These are phyloP conservation scores for Isochrysis galbana DNA, from an alignment of 78 protist genomes.

Conservation along the genomic window DNA sequence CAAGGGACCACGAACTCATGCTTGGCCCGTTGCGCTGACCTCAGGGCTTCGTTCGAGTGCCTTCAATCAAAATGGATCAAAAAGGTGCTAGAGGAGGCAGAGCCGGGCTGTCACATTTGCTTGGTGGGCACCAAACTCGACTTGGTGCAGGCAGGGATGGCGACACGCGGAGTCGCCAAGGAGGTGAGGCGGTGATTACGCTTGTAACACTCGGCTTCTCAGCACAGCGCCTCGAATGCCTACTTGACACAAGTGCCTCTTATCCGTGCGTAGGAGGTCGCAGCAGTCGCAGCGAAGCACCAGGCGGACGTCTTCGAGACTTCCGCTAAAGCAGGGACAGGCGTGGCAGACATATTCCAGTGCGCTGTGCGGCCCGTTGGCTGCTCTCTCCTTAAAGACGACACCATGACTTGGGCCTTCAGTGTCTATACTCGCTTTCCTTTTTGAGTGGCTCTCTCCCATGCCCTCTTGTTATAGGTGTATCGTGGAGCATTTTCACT, in stretches of 20 bases:
- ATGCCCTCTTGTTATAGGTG: too few relatives aligned
- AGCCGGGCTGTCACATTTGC: slow-evolving; percentile 29
- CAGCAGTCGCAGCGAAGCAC: background rate
- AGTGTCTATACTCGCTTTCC: too few relatives aligned
- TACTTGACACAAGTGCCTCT: too few relatives aligned
- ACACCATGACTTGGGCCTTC: too few relatives aligned
- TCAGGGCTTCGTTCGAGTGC: background rate
- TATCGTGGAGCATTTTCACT: background rate
- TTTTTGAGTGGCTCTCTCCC: too few relatives aligned
- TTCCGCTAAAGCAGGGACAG: background rate
- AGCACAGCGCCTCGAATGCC: too few relatives aligned
- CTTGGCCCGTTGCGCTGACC: too few relatives aligned
- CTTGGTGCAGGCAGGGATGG: background rate
- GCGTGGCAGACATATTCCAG: background rate
- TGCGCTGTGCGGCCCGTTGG: too few relatives aligned
- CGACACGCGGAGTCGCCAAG: background rate
- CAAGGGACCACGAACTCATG: too few relatives aligned
- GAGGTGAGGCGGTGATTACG: too few relatives aligned
- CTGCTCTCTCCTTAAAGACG: too few relatives aligned
- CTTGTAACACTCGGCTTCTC: too few relatives aligned
- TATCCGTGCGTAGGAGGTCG: background rate
- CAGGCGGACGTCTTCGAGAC: background rate
- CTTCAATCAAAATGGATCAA: background rate
- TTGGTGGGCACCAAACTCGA: slow-evolving; percentile 36
- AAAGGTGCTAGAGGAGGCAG: background rate